phyloP scores from a whole-genome alignment of 1,139 yeast genomes.

The Pichia sp. region DNA sequence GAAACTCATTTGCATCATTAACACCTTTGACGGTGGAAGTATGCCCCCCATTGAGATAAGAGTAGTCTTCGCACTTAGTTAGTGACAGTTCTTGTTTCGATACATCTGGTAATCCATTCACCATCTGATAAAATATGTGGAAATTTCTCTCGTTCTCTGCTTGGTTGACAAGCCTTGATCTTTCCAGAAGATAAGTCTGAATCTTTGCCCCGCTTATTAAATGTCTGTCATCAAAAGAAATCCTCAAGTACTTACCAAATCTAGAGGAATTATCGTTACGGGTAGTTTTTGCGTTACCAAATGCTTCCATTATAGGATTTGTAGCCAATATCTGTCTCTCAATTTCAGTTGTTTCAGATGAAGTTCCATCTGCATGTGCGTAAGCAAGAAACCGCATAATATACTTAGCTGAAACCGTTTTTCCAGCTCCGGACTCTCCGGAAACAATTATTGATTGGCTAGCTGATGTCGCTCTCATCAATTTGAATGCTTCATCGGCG shows the following conservation, averaged over 20 bases:
- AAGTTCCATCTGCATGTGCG: conserved; percentile 50
- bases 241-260: conserved; percentile 93
- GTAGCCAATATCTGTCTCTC: conserved; percentile 95
- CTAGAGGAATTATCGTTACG: conserved; percentile 96
- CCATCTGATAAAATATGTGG: conserved; percentile 88
- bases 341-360: conserved; percentile 67
- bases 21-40: conserved; percentile 63
- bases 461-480: conserved; percentile 74
- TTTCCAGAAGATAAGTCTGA: conserved; percentile 84
- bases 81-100: conserved; percentile 57
- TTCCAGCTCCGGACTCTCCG: conserved; percentile 99
- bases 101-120: conserved; percentile 64
- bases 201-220: conserved; percentile 91
- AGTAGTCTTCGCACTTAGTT: conserved; percentile 57
- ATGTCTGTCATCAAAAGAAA: conserved; percentile 66
- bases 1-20: conserved; percentile 75
- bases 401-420: conserved; percentile 93
- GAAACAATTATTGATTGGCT: conserved; percentile 96
- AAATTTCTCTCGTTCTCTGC: conserved; percentile 88
- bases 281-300: conserved; percentile 97
- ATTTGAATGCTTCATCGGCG: conserved; percentile 93
- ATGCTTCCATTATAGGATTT: conserved; percentile 97
- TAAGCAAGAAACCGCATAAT: conserved; percentile 97
- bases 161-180: conserved; percentile 91
- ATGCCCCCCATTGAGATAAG: conserved; percentile 87